A percentile compares a stretch with the other conserved stretches of the same genome.
These are phyloP conservation scores for Carnegiea gigantea DNA, from an alignment of 179 eudicot genomes.

Conservation along the genomic window DNA sequence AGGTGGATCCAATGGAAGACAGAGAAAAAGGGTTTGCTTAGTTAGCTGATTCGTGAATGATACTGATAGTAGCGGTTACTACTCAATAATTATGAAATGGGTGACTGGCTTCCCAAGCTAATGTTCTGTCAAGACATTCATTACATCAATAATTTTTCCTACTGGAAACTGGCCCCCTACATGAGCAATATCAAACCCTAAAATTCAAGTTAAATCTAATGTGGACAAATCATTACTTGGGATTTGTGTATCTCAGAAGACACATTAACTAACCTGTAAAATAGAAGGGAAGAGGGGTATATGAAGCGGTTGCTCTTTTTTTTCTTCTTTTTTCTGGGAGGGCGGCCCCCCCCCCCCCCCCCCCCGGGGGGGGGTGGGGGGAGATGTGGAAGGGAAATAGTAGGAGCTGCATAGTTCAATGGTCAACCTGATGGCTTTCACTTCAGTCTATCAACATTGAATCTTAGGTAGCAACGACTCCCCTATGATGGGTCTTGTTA, in stretches of 20 bases:
- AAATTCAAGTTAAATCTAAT: not conserved
- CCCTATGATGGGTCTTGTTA: not conserved
- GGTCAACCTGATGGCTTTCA: not conserved
- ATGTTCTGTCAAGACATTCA: conserved; percentile 29
- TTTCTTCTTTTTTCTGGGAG: not conserved
- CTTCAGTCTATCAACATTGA: not conserved
- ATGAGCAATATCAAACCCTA: no score
- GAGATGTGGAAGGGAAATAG: not conserved
- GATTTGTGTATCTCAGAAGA: conserved; percentile 13
- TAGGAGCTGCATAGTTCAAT: not conserved
- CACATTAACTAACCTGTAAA: not conserved
- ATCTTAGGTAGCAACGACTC: not conserved
- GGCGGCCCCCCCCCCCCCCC: no score
- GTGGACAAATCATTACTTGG: not conserved
- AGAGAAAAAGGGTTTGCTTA: no score
- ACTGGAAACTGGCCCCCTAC: not conserved
- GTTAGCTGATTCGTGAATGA: not conserved
- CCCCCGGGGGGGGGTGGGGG: no score
- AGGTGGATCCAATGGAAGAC: not conserved
- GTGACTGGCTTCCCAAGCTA: conserved; percentile 27
- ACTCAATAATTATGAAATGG: not conserved
- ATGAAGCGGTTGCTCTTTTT: not conserved
- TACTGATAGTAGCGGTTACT: conserved; percentile 6
- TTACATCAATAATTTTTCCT: conserved; percentile 23
- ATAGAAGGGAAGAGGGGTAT: not conserved